Evolutionary conservation across 768 basidiomycete genomes (phyloP).

Genomic region (Suillus brevipes): DNA sequence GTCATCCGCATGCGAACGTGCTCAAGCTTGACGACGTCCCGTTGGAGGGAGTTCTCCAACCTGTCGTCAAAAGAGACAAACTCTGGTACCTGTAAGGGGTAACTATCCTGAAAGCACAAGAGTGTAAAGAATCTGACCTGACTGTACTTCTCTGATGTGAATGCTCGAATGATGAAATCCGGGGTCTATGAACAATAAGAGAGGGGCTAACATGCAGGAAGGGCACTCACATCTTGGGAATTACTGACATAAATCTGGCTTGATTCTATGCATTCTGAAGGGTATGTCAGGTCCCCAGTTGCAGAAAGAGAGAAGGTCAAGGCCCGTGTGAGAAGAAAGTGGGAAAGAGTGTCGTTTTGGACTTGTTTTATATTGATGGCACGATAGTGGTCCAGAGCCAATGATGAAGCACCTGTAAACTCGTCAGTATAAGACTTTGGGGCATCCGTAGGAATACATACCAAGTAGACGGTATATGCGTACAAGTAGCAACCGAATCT

Average conservation of each 20-base stretch:
- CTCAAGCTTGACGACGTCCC: slow-evolving; percentile 81
- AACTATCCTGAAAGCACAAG: background rate
- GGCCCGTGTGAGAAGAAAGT: slow-evolving; percentile 75
- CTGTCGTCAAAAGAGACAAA: slow-evolving; percentile 80
- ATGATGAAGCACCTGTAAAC: slow-evolving; percentile 62
- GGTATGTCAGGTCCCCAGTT: slow-evolving; percentile 72
- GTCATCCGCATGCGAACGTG: slow-evolving; percentile 81
- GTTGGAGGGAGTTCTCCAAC: slow-evolving; percentile 81
- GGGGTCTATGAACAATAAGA: slow-evolving; percentile 51
- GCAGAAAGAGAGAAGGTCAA: slow-evolving; percentile 78
- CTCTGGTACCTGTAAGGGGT: slow-evolving; percentile 66
- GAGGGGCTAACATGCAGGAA: background rate
- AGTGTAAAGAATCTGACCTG: slow-evolving; percentile 46
- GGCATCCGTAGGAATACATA: slow-evolving; percentile 29
- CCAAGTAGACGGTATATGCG: slow-evolving; percentile 83
- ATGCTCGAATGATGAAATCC: slow-evolving; percentile 79
- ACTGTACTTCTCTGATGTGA: slow-evolving; percentile 79
- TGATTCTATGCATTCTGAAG: slow-evolving; percentile 74
- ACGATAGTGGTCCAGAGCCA: slow-evolving; percentile 79
- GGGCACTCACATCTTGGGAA: slow-evolving; percentile 65
- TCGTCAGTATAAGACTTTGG: background rate
- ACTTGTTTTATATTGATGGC: slow-evolving; percentile 79
- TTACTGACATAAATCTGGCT: slow-evolving; percentile 82
- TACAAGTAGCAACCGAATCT: slow-evolving; percentile 73
- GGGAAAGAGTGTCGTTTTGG: slow-evolving; percentile 87